phyloP scores from a whole-genome alignment of 257 asterid species.

The Salvia miltiorrhiza region DNA sequence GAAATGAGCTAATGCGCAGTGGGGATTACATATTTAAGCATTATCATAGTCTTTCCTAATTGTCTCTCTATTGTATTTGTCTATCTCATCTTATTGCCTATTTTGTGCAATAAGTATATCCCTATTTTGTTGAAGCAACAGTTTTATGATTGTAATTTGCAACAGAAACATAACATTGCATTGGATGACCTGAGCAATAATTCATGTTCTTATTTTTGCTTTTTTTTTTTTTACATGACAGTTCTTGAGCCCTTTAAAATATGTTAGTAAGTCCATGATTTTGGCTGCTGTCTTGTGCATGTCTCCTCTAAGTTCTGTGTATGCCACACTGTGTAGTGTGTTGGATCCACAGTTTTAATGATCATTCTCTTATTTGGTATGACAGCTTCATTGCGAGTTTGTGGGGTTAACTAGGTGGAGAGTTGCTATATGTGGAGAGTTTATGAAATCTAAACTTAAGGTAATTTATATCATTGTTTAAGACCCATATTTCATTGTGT shows the following conservation, averaged over 20 bases:
- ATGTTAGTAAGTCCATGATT: background rate
- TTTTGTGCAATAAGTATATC: background rate
- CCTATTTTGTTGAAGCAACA: background rate
- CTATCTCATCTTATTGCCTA: background rate
- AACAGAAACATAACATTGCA: background rate
- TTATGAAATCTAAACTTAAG: constrained; percentile 75
- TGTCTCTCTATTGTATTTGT: background rate
- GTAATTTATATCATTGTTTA: constrained; percentile 31
- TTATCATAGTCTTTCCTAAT: background rate
- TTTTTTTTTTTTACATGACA: background rate
- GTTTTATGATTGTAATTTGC: background rate
- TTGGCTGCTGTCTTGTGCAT: constrained; percentile 5
- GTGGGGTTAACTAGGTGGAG: constrained; percentile 85
- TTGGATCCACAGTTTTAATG: constrained; percentile 14
- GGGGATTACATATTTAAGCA: background rate
- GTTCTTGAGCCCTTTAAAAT: background rate
- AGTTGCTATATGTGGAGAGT: constrained; percentile 97
- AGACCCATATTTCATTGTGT: background rate
- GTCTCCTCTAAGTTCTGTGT: background rate
- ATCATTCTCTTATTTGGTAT: constrained; percentile 7
- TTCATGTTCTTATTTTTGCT: background rate
- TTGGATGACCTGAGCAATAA: background rate
- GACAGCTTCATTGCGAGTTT: constrained; percentile 78
- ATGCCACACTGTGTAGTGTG: constrained; percentile 9
- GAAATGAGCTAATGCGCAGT: too few species aligned